Evolutionary conservation across 352 stramenopile species (phyloP), one percentile per base, ranked within the genome.

Genomic region (Peronospora destructor): DNA sequence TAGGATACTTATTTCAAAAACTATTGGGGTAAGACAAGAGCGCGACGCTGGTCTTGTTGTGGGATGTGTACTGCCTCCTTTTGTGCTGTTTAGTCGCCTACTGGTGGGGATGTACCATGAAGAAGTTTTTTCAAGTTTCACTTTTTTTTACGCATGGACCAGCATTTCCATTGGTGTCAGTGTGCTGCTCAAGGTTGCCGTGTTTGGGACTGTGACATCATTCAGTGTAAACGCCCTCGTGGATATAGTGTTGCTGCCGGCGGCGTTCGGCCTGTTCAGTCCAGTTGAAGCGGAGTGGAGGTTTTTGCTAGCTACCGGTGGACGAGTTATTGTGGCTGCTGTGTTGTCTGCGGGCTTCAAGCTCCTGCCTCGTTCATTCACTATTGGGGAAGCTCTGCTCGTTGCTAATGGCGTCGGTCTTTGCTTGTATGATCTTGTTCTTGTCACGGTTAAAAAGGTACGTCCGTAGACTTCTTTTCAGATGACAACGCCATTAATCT

Each of bases 331-430:
- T 14, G 61, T 78, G 38, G 61, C 61, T 26, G 4, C 50, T 48
- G 53, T 80, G 12, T 49, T 89, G 11, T 44, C 53, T 29, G 71
- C 60, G 16, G 78, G 73, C 0, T 50, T 84, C 7, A 48, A 59
- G 8, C 59, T 66, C 4, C 46, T 91, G 4, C 66, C 66, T 12
- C 59, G 68, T 4, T 92, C 82, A 8, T 89, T 93, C 42, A 93
- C 76, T 1, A 40, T 88, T 25, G 79, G 82, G 0, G 82, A 93
- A 56, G 77, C 69, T 8, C 28, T 87, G 34, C 64, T 92, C 14
- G 64, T 87, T 13, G 65, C 76, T 2, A 73, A 92, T 40, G 72
- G 70, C 3, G 25, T 89, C 14, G 65, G 76, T 0, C 49, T 89
- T 37, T 64, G 60, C 12, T 38, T 64, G 5, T 66, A 81, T 26